Evolutionary conservation across 495 filamentous ascomycete genomes (phyloP).

Genomic region (Margaritispora aquatica): DNA sequence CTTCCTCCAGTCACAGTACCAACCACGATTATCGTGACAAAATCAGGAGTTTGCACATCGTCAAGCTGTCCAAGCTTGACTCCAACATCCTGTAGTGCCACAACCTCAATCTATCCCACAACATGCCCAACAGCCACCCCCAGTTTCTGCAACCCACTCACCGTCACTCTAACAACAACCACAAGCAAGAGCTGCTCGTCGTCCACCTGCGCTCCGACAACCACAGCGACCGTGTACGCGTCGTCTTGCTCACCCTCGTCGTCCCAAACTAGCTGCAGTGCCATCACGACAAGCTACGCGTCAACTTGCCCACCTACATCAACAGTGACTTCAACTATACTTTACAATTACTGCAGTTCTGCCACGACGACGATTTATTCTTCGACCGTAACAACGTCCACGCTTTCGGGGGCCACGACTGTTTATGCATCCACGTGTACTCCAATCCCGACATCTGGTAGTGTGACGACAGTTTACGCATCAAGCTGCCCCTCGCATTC

Average conservation of each 20-base stretch:
- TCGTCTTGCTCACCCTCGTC: neutral
- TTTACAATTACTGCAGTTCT: no score
- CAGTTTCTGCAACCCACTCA: neutral
- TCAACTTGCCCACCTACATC: neutral
- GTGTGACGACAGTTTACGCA: neutral
- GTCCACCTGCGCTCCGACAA: neutral
- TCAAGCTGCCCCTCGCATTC: neutral
- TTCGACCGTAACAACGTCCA: no score
- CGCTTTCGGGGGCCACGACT: no score
- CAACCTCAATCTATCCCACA: neutral
- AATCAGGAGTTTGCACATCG: neutral
- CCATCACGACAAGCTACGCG: neutral
- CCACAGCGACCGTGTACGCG: neutral
- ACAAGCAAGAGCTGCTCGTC: neutral
- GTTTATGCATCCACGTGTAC: neutral
- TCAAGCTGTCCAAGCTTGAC: neutral
- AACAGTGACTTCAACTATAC: neutral
- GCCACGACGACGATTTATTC: no score
- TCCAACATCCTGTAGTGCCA: neutral
- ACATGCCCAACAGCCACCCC: neutral
- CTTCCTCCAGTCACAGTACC: neutral
- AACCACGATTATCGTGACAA: neutral
- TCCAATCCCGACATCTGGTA: neutral
- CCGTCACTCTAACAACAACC: no score
- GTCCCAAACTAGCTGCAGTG: neutral